These are phyloP conservation scores for Neofusicoccum ribis DNA, from an alignment of 2,329 filamentous ascomycete genomes.

Conservation along the genomic window DNA sequence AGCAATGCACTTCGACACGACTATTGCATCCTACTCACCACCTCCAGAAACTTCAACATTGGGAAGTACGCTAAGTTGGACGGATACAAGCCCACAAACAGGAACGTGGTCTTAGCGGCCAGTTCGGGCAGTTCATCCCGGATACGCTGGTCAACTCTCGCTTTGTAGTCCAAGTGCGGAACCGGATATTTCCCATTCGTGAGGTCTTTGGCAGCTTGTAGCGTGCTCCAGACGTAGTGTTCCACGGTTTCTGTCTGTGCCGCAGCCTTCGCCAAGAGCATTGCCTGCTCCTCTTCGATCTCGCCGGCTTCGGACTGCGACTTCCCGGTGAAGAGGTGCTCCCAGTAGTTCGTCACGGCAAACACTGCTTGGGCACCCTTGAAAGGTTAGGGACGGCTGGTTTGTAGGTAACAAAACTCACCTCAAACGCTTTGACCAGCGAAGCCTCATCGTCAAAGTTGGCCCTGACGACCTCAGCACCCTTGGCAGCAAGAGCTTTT, in stretches of 20 bases:
- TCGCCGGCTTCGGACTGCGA: constrained; percentile 35
- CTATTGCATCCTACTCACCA: constrained; percentile 22
- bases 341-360: constrained; percentile 25
- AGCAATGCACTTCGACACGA: not conserved
- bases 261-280: constrained; percentile 47
- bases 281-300: constrained; percentile 42
- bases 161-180: constrained; percentile 49
- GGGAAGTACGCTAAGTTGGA: constrained; percentile 34
- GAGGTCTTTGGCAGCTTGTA: constrained; percentile 38
- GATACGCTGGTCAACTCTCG: constrained; percentile 44
- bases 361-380: constrained; percentile 23
- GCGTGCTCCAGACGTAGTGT: constrained; percentile 50
- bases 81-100: constrained; percentile 33
- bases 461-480: constrained; percentile 24
- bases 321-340: constrained; percentile 29
- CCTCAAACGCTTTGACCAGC: constrained; percentile 22
- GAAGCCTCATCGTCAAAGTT: constrained; percentile 23
- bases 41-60: constrained; percentile 28
- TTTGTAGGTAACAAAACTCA: not conserved
- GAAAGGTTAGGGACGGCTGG: too few species aligned
- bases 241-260: constrained; percentile 38
- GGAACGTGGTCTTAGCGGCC: constrained; percentile 31
- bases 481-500: constrained; percentile 23
- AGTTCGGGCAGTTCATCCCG: constrained; percentile 33
- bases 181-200: constrained; percentile 36